Evolutionary conservation across 345 rosid genomes (phyloP).

Genomic region (Populus tremula): DNA sequence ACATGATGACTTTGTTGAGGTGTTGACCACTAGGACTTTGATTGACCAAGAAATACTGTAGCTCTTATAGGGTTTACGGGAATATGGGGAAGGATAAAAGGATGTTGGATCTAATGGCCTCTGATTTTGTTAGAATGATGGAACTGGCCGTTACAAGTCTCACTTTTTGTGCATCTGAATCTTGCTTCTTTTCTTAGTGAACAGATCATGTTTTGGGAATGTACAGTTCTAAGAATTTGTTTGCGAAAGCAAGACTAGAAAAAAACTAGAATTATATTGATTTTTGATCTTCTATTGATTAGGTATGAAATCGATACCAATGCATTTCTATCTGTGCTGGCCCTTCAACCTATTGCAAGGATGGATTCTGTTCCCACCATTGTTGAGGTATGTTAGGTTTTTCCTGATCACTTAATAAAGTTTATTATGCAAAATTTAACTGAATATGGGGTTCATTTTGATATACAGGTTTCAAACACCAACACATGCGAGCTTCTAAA

Average conservation of each 20-base stretch:
- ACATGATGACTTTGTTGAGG: neutral
- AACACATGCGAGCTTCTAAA: conserved; percentile 82
- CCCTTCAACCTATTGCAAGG: conserved; percentile 76
- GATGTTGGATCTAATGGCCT: neutral
- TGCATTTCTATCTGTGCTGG: conserved; percentile 87
- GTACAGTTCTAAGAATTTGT: neutral
- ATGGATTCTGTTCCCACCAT: conserved; percentile 81
- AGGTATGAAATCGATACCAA: conserved; percentile 94
- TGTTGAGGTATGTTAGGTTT: conserved; percentile 66
- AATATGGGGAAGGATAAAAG: neutral
- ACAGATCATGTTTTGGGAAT: neutral
- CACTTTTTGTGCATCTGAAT: neutral
- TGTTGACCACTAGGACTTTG: neutral
- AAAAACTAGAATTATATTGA: conserved; percentile 22
- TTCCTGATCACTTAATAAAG: neutral
- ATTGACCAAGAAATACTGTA: neutral
- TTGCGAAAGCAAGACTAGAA: neutral
- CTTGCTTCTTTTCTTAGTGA: neutral
- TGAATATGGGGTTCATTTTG: conserved; percentile 16
- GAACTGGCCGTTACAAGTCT: neutral
- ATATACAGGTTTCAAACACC: conserved; percentile 70
- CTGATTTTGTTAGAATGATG: neutral
- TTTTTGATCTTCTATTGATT: conserved; percentile 28
- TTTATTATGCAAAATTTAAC: conserved; percentile 10
- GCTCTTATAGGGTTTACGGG: neutral